phyloP scores from a whole-genome alignment of 805 yeast genomes.

The Wickerhamomyces tratensis region DNA sequence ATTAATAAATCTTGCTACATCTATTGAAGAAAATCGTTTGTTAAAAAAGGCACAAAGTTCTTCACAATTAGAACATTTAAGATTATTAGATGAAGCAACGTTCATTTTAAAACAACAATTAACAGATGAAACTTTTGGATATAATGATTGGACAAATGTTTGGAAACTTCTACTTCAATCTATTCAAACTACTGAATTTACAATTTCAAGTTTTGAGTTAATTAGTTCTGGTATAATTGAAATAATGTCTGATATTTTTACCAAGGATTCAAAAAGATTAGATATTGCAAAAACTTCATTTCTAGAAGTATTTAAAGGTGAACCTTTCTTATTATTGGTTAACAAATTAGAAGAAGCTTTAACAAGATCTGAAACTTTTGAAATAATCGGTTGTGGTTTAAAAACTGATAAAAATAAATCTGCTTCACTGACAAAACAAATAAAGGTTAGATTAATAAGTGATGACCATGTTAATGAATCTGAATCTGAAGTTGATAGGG shows the following conservation, averaged over 20 bases:
- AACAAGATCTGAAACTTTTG: slow-evolving; percentile 66
- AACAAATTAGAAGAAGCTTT: slow-evolving; percentile 61
- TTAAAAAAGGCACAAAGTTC: slow-evolving; percentile 15
- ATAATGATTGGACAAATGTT: slow-evolving; percentile 20
- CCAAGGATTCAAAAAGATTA: slow-evolving; percentile 12
- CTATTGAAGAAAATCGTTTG: slow-evolving; percentile 21
- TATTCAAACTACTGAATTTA: slow-evolving; percentile 19
- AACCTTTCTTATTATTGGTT: slow-evolving; percentile 36
- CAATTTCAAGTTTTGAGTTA: slow-evolving; percentile 67
- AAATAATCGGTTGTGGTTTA: slow-evolving; percentile 36
- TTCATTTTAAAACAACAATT: slow-evolving; percentile 7
- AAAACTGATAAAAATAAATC: slow-evolving; percentile 33
- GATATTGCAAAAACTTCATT: slow-evolving; percentile 28
- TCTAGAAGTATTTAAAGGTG: slow-evolving; percentile 24
- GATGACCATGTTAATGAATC: slow-evolving; percentile 20
- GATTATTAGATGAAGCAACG: slow-evolving; percentile 17
- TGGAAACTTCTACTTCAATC: slow-evolving; percentile 30
- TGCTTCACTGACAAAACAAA: slow-evolving; percentile 60
- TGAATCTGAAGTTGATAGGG: slow-evolving; percentile 1
- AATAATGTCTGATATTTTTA: slow-evolving; percentile 28
- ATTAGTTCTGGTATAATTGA: slow-evolving; percentile 57
- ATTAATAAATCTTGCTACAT: slow-evolving; percentile 9
- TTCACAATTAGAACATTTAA: slow-evolving; percentile 18
- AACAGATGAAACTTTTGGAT: slow-evolving; percentile 6
- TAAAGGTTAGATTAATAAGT: slow-evolving; percentile 45